Percentiles rank a stretch among this genome's conserved stretches.
These are phyloP conservation scores for Rhododendron griersonianum DNA, from an alignment of 148 eudicot genomes.

Conservation along the genomic window DNA sequence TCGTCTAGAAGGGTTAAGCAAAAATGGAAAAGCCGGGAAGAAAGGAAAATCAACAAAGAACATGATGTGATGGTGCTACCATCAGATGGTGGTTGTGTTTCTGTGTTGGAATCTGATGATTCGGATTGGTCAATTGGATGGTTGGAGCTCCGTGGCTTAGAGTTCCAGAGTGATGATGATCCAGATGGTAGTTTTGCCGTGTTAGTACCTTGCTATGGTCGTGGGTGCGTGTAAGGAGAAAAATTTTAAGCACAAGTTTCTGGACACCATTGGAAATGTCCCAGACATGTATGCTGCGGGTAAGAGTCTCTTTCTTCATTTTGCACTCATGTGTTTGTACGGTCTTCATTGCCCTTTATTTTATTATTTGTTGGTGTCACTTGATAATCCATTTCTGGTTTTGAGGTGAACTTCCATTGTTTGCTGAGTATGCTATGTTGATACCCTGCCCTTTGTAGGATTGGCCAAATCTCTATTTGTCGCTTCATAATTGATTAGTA, in stretches of 20 bases:
- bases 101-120: conserved; percentile 47
- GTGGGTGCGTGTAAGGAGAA: conserved; percentile 17
- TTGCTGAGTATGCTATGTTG: not conserved
- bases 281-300: conserved; percentile 27
- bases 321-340: not conserved
- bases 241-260: conserved; percentile 12
- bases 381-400: not conserved
- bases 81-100: conserved; percentile 44
- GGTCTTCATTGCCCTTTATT: not conserved
- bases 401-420: not conserved
- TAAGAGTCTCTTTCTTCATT: conserved; percentile 9
- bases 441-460: not conserved
- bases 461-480: not conserved
- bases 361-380: not conserved
- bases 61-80: conserved; percentile 44
- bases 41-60: conserved; percentile 34
- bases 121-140: conserved; percentile 55
- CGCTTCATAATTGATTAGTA: not conserved
- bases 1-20: conserved; percentile 28
- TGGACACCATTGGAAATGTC: conserved; percentile 18
- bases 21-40: conserved; percentile 28
- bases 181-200: conserved; percentile 45
- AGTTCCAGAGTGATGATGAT: conserved; percentile 33
- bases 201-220: conserved; percentile 49
- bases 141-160: conserved; percentile 48